These are phyloP conservation scores for Globisporangium splendens DNA, from an alignment of 352 stramenopile species.

Conservation along the genomic window DNA sequence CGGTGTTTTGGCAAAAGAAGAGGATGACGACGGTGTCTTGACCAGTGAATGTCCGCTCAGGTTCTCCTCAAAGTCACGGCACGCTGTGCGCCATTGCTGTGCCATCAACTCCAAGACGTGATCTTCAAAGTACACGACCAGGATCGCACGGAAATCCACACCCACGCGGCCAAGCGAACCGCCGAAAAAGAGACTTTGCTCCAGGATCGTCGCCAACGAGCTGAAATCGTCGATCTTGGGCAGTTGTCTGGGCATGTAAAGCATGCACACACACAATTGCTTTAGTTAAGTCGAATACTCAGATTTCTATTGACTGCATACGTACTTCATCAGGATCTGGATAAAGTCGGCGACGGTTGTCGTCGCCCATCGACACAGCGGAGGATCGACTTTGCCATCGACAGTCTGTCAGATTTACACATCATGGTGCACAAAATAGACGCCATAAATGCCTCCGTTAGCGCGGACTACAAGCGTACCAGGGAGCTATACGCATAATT, in stretches of 20 bases:
- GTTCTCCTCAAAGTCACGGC: constrained; percentile 59
- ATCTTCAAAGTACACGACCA: constrained; percentile 82
- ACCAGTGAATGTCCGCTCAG: constrained; percentile 39
- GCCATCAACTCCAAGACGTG: constrained; percentile 71
- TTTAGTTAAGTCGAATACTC: no score
- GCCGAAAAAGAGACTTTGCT: constrained; percentile 86
- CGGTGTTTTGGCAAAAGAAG: constrained; percentile 42
- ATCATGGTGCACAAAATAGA: neutral
- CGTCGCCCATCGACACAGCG: constrained; percentile 78
- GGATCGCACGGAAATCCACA: constrained; percentile 76
- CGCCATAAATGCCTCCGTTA: no score
- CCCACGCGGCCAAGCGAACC: constrained; percentile 75
- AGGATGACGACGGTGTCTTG: constrained; percentile 1
- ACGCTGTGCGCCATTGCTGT: constrained; percentile 50
- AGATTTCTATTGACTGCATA: neutral
- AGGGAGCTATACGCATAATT: neutral
- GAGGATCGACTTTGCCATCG: constrained; percentile 74
- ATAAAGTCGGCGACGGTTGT: constrained; percentile 79
- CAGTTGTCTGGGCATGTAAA: constrained; percentile 49
- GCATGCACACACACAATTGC: neutral
- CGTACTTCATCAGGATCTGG: constrained; percentile 75
- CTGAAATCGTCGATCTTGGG: constrained; percentile 84
- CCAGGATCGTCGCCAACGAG: constrained; percentile 71
- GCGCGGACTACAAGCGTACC: no score
- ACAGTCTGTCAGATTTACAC: constrained; percentile 39